Base-by-base conservation (phyloP, 106 monocot genomes). In the Posidonia australis region DNA sequence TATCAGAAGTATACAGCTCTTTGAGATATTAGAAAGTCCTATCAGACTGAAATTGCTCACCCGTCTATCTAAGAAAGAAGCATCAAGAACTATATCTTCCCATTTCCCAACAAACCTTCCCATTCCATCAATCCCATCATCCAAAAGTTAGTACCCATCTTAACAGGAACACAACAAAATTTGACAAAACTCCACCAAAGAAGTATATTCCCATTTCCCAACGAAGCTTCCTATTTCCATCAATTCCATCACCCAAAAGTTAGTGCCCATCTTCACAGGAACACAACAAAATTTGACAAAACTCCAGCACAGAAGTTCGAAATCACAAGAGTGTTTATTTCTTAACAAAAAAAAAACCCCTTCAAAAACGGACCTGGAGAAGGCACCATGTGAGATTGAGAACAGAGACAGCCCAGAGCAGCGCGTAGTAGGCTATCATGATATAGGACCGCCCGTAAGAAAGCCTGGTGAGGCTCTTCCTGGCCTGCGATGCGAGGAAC, bases 301-400 rank as follows among this genome's bases (percentile, higher is more conserved):
- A 24, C 25, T 5, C 0, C n/a, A 1, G n/a, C 21, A 24, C 7
- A 23, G 26, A 58, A 14, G 13, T 12, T 0, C 13, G 4, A 13
- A 0, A 58, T 17, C 29, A 0, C n/a, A 29, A 29, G 23, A 27
- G 11, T n/a, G 7, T 22, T 29, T 14, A 25, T 17, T 24, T 20
- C 24, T 9, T 24, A 58, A 30, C 4, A 27, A 30, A 22, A 0
- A 12, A 58, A 27, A 30, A 14, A 28, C 1, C 1, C 5, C 19
- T 42, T 19, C 5, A n/a, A 42, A 44, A 46, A 45, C 45, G 5
- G 21, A 75, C 75, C 75, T 68, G 75, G 13, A 75, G 61, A 42
- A 62, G 10, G 43, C 75, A 75, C 75, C 75, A 75, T 20, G 36
- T 3, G 18, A 75, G 61, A 53, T 75, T 75, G 62, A 75, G 67